Evolutionary conservation across 768 basidiomycete genomes (phyloP).

Genomic region (Collybia mongolica): DNA sequence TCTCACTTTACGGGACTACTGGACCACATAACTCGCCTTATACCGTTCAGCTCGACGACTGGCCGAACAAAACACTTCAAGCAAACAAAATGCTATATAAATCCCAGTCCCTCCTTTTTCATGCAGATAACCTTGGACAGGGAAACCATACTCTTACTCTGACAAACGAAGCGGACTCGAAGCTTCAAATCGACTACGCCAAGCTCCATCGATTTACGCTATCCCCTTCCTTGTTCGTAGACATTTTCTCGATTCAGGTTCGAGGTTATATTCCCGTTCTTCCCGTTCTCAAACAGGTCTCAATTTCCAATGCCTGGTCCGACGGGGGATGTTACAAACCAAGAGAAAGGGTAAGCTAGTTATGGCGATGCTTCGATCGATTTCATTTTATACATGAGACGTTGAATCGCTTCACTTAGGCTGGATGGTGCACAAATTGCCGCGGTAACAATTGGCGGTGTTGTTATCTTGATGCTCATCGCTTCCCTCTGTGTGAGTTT

Average conservation of each 20-base stretch:
- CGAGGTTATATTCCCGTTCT: too few relatives aligned
- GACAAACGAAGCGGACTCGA: slow-evolving; percentile 23
- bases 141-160: slow-evolving; percentile 28
- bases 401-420: neutral
- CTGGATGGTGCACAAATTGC: slow-evolving; percentile 9
- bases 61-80: slow-evolving; percentile 12
- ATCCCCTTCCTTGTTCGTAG: neutral
- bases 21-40: slow-evolving; percentile 21
- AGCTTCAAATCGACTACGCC: slow-evolving; percentile 33
- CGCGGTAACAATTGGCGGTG: slow-evolving; percentile 9
- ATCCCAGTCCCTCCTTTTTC: slow-evolving; percentile 16
- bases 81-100: slow-evolving; percentile 12
- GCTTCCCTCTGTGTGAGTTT: slow-evolving; percentile 14
- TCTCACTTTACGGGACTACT: slow-evolving; percentile 34
- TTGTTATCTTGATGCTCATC: slow-evolving; percentile 10
- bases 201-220: slow-evolving; percentile 9
- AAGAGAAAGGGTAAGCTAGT: too few relatives aligned
- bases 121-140: slow-evolving; percentile 20
- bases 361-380: too few relatives aligned
- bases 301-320: too few relatives aligned
- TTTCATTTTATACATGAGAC: too few relatives aligned
- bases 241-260: too few relatives aligned
- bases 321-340: too few relatives aligned
- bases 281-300: too few relatives aligned
- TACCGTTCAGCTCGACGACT: slow-evolving; percentile 21